phyloP scores from a whole-genome alignment of 2,329 filamentous ascomycete genomes.

The Exophiala mesophila region DNA sequence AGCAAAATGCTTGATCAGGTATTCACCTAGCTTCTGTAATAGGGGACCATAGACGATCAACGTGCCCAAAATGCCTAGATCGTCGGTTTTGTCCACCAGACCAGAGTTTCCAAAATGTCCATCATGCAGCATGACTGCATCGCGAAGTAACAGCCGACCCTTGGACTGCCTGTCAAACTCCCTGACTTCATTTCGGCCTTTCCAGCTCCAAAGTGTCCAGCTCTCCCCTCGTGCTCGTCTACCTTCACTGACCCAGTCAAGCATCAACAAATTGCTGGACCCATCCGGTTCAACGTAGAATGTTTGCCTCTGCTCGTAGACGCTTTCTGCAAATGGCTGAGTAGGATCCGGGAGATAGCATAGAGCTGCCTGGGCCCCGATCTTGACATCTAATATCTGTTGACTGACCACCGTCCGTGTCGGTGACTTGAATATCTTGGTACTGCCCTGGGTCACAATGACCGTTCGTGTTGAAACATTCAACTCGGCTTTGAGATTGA shows the following conservation, averaged over 20 bases:
- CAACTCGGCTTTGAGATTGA: conserved; percentile 67
- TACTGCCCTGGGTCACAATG: conserved; percentile 68
- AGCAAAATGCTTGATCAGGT: conserved; percentile 75
- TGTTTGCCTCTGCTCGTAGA: conserved; percentile 77
- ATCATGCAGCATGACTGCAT: conserved; percentile 71
- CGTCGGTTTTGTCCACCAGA: conserved; percentile 35
- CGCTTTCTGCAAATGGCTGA: conserved; percentile 79
- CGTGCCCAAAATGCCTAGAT: conserved; percentile 69
- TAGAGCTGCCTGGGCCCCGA: conserved; percentile 48
- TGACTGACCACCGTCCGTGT: conserved; percentile 31
- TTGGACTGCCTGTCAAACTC: conserved; percentile 47
- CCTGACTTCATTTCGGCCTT: conserved; percentile 76
- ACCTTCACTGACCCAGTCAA: conserved; percentile 94
- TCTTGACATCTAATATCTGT: conserved; percentile 46
- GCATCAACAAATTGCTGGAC: conserved; percentile 63
- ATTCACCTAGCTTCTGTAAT: conserved; percentile 61
- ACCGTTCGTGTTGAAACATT: conserved; percentile 60
- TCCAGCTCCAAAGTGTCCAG: conserved; percentile 78
- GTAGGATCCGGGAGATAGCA: conserved; percentile 82
- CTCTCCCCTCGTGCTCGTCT: conserved; percentile 78
- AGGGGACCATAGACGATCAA: conserved; percentile 72
- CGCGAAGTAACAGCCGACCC: conserved; percentile 68
- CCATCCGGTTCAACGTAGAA: conserved; percentile 57
- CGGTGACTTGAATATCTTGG: conserved; percentile 90
- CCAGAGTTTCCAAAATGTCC: conserved; percentile 38